Base-by-base conservation (phyloP, 805 yeast genomes). In the Saturnispora hagleri region DNA sequence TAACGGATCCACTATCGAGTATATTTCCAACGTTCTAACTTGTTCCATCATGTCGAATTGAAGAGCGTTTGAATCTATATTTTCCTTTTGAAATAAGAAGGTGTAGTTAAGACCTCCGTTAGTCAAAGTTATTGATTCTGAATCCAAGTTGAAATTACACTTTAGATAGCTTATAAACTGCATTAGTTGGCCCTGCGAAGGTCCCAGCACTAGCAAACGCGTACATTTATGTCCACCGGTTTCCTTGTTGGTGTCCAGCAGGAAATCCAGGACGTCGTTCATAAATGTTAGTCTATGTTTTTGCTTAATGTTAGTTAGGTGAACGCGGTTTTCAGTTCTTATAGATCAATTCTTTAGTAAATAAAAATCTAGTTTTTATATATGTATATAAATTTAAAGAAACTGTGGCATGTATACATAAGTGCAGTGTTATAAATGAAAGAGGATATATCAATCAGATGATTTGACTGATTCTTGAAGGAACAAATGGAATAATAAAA, bases 71-170 rank as follows among this genome's bases (percentile, higher is more conserved):
- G 22, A n/a, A 6, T 36, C 26, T 9, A 20, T n/a, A 8, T 7
- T 13, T 7, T 17, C 15, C 7, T 42, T 20, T 18, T 41, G 40
- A 15, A 26, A 41, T n/a, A 50, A 27, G 24, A 15, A 43, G 0
- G 55, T 50, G 12, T 53, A 53, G 33, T 53, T 53, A 2, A 53
- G 36, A 5, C 51, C 42, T 38, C 40, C 15, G 7, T 47, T 36
- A 22, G 33, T 46, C 9, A 47, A 13, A 18, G 40, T 10, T 10
- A n/a, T 15, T 42, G 33, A 22, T 13, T 20, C 27, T 18, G 53
- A 27, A 27, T 15, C 27, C 9, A 28, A 28, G 7, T 47, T 27
- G 7, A 43, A 31, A 20, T 27, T 43, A 28, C 27, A 15, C 10
- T 43, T 47, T 10, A 51, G 17, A 20, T 43, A 47, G n/a, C 26